Evolutionary conservation across 441 rosid species (phyloP), one percentile per base, ranked within the genome.

Genomic region (Brassica balearica): DNA sequence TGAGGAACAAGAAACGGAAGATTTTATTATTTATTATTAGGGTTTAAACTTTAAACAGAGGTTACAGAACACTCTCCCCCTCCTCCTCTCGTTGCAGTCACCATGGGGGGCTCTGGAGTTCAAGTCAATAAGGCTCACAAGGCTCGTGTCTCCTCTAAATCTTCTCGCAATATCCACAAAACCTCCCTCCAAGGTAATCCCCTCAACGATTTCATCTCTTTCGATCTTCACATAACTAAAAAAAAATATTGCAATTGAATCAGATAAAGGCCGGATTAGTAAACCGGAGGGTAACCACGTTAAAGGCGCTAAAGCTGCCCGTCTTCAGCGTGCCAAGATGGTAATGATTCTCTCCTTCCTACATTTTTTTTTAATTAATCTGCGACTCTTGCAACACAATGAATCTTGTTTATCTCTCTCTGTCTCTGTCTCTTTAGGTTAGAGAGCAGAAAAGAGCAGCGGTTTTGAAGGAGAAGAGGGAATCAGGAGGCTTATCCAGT

Each of bases 111-210:
- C 5, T 87, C 97, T 76, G 87, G 95, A 82, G 87, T 77, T 82
- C 99, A 96, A 82, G 85, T 87, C 17, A 96, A 96, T 75, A 96
- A 96, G 77, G 22, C 95, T 67, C 99, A 96, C 86, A 96, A 93
- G 77, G 63, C 97, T 27, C 88, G 99, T 20, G 90, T 91, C 77
- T 75, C 94, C 25, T 84, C 97, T 69, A 96, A 92, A 76, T 89
- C 99, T 8, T 81, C 92, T 68, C 92, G 96, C n/a, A 91, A 89
- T 74, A 85, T 92, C 43, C 98, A 92, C 82, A 92, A 83, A 82
- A 87, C 92, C 7, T 82, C 95, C 14, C 80, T 69, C 11, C 84
- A 87, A 88, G 96, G 98, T 93, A 22, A 46, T 34, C 19, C 11
- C 20, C 3, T 2, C 51, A 68, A 2, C 14, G 51, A 38, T 12